Conservation (phyloP, 768 basidiomycete genomes). For the Pleurotus djamor region DNA sequence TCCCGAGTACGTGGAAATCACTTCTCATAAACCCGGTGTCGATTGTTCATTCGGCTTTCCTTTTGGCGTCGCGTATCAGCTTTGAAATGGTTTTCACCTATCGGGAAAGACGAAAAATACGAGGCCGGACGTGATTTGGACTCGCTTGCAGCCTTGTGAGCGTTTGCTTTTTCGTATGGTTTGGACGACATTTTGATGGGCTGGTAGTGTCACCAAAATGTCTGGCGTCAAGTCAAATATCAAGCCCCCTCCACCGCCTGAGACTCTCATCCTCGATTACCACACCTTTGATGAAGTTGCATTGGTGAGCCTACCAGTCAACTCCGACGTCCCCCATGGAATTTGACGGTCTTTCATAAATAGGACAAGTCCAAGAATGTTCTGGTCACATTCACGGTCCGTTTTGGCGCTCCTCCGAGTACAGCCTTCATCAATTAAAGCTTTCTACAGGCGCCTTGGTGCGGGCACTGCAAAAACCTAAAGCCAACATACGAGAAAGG, state of each 20-base stretch:
- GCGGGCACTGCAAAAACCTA: constrained; percentile 92
- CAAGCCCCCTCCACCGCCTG: constrained; percentile 79
- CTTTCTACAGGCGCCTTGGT: constrained; percentile 39
- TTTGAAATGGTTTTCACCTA: constrained; percentile 84
- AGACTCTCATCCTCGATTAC: constrained; percentile 62
- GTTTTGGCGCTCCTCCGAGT: constrained; percentile 16
- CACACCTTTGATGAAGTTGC: constrained; percentile 78
- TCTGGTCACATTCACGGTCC: constrained; percentile 78
- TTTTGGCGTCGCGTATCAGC: constrained; percentile 42
- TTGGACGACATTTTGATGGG: neutral
- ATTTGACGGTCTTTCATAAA: constrained; percentile 6
- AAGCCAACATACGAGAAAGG: constrained; percentile 87
- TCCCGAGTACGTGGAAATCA: constrained; percentile 65
- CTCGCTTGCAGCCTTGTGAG: constrained; percentile 72
- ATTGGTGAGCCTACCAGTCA: constrained; percentile 36
- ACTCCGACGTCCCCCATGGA: neutral
- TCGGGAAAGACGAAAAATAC: constrained; percentile 68
- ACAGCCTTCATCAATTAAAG: neutral
- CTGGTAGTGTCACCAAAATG: constrained; percentile 64
- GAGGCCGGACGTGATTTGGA: constrained; percentile 82
- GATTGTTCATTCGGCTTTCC: neutral
- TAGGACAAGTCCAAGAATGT: constrained; percentile 77
- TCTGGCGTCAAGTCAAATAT: constrained; percentile 85
- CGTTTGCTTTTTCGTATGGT: neutral
- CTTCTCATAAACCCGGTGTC: neutral